Evolutionary conservation across 2,329 filamentous ascomycete genomes (phyloP), one percentile per base, ranked within the genome.

Genomic region (Penicillium brevicompactum): DNA sequence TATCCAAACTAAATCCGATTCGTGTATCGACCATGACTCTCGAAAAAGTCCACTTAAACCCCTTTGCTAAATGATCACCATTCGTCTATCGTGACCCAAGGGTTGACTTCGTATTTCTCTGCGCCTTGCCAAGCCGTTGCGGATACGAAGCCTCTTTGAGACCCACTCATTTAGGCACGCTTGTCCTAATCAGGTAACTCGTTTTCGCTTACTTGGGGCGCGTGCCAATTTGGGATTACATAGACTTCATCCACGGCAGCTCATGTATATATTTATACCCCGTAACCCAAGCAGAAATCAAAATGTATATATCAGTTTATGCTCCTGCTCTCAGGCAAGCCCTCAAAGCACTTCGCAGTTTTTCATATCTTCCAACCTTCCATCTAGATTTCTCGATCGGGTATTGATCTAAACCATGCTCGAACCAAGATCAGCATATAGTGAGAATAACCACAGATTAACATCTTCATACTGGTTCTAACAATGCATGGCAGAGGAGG

Each of bases 401-500:
- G 46, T 46, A 9, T 47, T 42, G 11, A 32, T 40, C n/a, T 14
- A 34, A 42, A 53, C 22, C 13, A 61, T 66, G 64, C 40, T 65
- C n/a, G 62, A 63, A 30, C n/a, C 52, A 49, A 63, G 69, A 51
- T 66, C 62, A 9, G 54, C 62, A 43, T 69, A 67, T 51, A 64
- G 70, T 71, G 46, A 53, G 70, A 57, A 18, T n/a, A n/a, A 3
- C 13, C 4, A 13, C 34, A 37, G 9, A 21, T 6, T n/a, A 6
- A 4, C 4, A 27, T 13, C 41, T 48, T 10, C 14, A 13, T n/a
- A 24, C 3, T 7, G 21, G 9, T 18, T 13, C 24, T 38, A 37
- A 59, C 66, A 42, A 68, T 38, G 34, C 24, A 9, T 30, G 16
- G 10, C 21, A 72, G 70, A 73, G 55, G 64, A 68, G 34, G 70